phyloP scores from a whole-genome alignment of 1,284 basidiomycete species.

The Austropuccinia psidii region DNA sequence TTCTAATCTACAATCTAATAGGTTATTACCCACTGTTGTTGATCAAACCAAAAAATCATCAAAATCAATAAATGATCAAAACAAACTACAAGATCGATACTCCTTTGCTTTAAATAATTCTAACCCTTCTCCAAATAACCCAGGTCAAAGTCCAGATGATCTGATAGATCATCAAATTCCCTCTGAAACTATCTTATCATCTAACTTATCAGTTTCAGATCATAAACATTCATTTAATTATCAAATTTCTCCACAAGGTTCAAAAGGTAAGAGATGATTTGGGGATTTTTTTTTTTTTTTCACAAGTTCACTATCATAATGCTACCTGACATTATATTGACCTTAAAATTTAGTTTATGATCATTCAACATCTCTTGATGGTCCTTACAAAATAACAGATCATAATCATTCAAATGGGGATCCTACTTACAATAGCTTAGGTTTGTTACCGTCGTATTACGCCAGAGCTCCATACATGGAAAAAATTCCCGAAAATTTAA shows the following conservation, averaged over 20 bases:
- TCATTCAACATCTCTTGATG: neutral
- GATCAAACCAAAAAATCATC: neutral
- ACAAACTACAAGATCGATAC: neutral
- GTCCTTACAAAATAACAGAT: neutral
- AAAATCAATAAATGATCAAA: neutral
- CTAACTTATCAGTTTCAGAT: neutral
- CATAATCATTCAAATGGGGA: neutral
- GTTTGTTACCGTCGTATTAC: neutral
- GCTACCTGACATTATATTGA: neutral
- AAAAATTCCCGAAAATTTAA: conserved; percentile 16
- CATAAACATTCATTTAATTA: neutral
- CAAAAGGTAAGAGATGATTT: neutral
- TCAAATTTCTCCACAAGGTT: neutral
- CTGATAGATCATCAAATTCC: neutral
- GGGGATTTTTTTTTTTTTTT: neutral
- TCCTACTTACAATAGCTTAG: neutral
- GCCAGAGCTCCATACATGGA: conserved; percentile 5
- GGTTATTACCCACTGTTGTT: neutral
- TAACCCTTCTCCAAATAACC: neutral
- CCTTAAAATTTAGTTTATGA: neutral
- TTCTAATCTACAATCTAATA: neutral
- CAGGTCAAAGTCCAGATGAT: conserved; percentile 10
- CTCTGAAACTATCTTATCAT: neutral
- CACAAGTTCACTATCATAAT: neutral
- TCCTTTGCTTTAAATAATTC: conserved; percentile 2